These are phyloP conservation scores for Niveomyces coronatus DNA, from an alignment of 2,329 filamentous ascomycete species.

Conservation along the genomic window DNA sequence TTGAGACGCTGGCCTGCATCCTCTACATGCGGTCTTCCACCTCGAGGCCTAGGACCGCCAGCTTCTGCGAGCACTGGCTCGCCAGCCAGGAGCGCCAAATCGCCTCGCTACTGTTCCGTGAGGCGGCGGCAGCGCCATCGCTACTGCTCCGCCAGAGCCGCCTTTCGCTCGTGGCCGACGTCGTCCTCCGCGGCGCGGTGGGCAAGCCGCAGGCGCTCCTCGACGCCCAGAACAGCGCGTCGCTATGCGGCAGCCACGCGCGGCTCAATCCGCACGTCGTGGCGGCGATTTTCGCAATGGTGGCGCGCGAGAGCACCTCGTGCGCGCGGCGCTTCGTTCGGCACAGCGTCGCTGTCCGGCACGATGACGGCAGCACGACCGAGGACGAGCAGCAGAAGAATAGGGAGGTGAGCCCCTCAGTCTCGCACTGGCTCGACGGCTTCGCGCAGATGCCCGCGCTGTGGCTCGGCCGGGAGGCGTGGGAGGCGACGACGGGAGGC, in stretches of 20 bases:
- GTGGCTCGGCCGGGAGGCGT: constrained; percentile 28
- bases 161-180: neutral
- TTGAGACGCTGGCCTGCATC: constrained; percentile 4
- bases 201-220: constrained; percentile 20
- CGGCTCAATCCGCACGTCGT: constrained; percentile 32
- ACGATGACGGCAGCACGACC: neutral
- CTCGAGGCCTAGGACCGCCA: neutral
- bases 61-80: constrained; percentile 1
- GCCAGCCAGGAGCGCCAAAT: neutral
- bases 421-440: constrained; percentile 18
- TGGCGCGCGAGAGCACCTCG: constrained; percentile 31
- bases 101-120: neutral
- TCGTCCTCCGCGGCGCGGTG: constrained; percentile 22
- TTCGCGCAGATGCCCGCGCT: constrained; percentile 25
- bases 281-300: constrained; percentile 30
- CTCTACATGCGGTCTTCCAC: constrained; percentile 1
- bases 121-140: neutral
- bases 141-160: neutral
- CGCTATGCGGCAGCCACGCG: constrained; percentile 32
- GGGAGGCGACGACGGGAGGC: constrained; percentile 16
- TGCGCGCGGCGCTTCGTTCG: constrained; percentile 17
- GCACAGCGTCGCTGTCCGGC: neutral
- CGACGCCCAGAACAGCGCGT: constrained; percentile 18
- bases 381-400: neutral
- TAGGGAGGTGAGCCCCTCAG: constrained; percentile 15